These are phyloP conservation scores for Bacterosira constricta DNA, from an alignment of 108 stramenopile genomes.

Conservation along the genomic window DNA sequence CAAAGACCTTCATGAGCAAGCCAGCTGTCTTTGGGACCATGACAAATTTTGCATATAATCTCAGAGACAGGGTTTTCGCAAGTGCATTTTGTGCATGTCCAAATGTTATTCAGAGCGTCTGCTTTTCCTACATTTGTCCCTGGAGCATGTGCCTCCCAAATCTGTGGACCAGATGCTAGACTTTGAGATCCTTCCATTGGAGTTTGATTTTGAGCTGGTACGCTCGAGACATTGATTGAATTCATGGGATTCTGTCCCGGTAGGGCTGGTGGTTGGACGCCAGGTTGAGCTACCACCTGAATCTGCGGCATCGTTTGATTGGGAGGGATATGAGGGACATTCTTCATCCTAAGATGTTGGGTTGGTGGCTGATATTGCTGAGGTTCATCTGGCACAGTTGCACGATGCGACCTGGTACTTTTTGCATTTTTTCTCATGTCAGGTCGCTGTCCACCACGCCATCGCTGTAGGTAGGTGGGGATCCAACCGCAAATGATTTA, in stretches of 20 bases:
- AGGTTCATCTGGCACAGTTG: not conserved
- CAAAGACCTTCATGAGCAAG: no score
- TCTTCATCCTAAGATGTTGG: not conserved
- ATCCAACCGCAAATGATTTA: no score
- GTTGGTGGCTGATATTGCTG: not conserved
- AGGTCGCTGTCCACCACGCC: constrained; percentile 6
- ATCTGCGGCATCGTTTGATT: no score
- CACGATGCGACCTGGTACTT: not conserved
- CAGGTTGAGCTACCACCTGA: no score
- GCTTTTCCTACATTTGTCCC: not conserved
- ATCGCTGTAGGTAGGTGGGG: no score
- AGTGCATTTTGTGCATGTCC: constrained; percentile 4
- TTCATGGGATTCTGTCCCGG: no score
- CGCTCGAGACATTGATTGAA: no score
- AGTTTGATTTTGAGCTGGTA: no score
- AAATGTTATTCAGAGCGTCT: not conserved
- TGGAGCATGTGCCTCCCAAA: not conserved
- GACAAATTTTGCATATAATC: constrained; percentile 5
- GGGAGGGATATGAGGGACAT: no score
- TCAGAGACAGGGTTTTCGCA: constrained; percentile 7
- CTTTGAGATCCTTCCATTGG: no score
- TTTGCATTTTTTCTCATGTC: not conserved
- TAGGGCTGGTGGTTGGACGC: no score
- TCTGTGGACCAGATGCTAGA: no score
- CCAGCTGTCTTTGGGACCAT: not conserved